Conservation (phyloP, 1,284 basidiomycete genomes). For the Pholiota adiposa region DNA sequence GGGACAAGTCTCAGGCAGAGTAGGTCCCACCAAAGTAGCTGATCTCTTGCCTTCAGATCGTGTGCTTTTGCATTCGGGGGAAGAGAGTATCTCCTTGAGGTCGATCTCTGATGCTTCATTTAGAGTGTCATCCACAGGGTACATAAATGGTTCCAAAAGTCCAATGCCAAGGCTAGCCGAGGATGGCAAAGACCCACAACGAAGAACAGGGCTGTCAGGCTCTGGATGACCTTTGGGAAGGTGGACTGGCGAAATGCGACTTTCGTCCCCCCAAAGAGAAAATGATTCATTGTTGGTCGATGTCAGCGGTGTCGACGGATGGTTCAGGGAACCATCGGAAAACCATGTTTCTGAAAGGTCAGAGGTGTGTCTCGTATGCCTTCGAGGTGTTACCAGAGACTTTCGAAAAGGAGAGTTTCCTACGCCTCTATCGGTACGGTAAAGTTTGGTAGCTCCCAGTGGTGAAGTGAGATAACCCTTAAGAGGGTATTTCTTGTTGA, state of each 20-base stretch:
- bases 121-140: conserved; percentile 33
- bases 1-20: conserved; percentile 36
- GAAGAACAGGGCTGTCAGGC: conserved; percentile 63
- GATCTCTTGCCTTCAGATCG: conserved; percentile 23
- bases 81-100: conserved; percentile 17
- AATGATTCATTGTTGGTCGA: conserved; percentile 39
- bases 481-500: conserved; percentile 42
- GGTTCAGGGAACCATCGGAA: conserved; percentile 39
- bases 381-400: conserved; percentile 20
- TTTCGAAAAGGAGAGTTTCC: conserved; percentile 26
- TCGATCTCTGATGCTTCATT: conserved; percentile 26
- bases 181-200: conserved; percentile 43
- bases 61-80: conserved; percentile 29
- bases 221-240: conserved; percentile 45
- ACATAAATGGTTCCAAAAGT: conserved; percentile 57
- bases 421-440: conserved; percentile 15
- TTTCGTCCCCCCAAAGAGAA: conserved; percentile 33
- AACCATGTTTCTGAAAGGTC: conserved; percentile 53
- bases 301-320: conserved; percentile 20
- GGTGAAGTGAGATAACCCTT: conserved; percentile 32
- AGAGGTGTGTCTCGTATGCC: conserved; percentile 40
- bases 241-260: conserved; percentile 29
- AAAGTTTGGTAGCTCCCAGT: conserved; percentile 18
- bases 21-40: conserved; percentile 23
- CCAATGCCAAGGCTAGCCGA: conserved; percentile 52